Evolutionary conservation across 2,329 filamentous ascomycete species (phyloP), one percentile per base, ranked within the genome.

Genomic region (Colletotrichum falcatum): DNA sequence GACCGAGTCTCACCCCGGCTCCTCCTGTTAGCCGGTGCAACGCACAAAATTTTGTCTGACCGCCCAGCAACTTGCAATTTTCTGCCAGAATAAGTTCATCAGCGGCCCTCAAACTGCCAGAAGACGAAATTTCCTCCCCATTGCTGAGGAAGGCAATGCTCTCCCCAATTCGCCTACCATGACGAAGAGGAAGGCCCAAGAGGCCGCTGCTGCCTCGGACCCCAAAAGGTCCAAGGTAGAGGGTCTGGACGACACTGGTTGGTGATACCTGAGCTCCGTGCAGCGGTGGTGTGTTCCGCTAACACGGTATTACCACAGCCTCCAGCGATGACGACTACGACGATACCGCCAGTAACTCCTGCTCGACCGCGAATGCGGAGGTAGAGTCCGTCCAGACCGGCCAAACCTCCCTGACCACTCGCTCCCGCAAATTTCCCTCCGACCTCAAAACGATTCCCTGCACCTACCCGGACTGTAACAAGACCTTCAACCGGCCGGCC

Each of bases 401-500:
- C 1, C 70, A 71, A 7, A 73, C 72, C 16, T 65, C 72, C 3
- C 44, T 72, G 20, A 72, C 72, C 16, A 73, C 70, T 7, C 70
- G 70, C 46, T 71, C 66, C 5, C 81, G 83, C 68, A 88, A 86
- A 68, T 90, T 89, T 72, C 91, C 91, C 4, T 93, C 90, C 51
- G 93, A 89, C 78, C 85, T 90, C 69, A 97, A 97, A 83, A 94
- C 89, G 6, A 91, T 94, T 73, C 83, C 85, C 65, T 98, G 95
- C 81, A 90, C 91, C 0, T 91, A 89, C 78, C 87, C 91, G 14
- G 88, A 86, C 73, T 98, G 95, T 78, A 82, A 84, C 68, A 97
- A 97, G 82, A 90, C 91, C 8, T 98, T 96, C 84, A 97, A 97
- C 79, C 91, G 95, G 3, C 94, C 94, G 0, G 92, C 92, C 42